Base-by-base conservation (phyloP, 805 yeast species). In the Candida railenensis region DNA sequence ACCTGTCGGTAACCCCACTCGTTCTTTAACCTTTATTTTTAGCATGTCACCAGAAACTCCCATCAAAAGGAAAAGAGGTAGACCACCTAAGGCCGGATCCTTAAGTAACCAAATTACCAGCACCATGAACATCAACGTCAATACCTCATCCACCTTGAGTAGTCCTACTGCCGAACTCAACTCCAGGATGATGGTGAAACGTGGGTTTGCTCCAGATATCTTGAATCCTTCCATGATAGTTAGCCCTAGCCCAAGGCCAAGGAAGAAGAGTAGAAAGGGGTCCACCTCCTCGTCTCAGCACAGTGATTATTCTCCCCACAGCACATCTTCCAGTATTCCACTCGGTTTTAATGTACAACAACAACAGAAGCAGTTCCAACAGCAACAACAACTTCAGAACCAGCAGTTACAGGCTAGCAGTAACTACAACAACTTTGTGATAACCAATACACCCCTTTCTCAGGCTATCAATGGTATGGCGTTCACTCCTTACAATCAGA, bases 181-280 rank as follows among this genome's bases (percentile, higher is more conserved):
- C 48, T 64, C 72, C 34, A 67, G 65, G 52, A 61, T 61, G 55
- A 66, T 63, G 39, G 65, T 70, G 37, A 64, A 63, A 48, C 56
- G 63, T 48, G 76, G 76, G 3, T 36, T 36, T 36, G 70, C 67
- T 28, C 77, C 77, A 7, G 76, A 73, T 49, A 56, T 67, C 39
- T 71, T 62, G 57, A 71, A 73, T 5, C 76, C 77, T 2, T 66
- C 68, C 8, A 70, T 73, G 76, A 62, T 69, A 54, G 76, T 73
- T 7, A 58, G 65, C 25, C 74, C 74, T 16, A 38, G 44, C 9
- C 41, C 48, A n/a, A 19, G 42, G 38, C 25, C 53, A 39, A 33
- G 53, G 47, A 45, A 42, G 37, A 57, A 49, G 42, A 34, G 30
- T 14, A 30, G 43, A 18, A 50, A 57, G 34, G 48, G 47, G 37